Conservation (phyloP, 352 stramenopile genomes). For the Synura sp. region DNA sequence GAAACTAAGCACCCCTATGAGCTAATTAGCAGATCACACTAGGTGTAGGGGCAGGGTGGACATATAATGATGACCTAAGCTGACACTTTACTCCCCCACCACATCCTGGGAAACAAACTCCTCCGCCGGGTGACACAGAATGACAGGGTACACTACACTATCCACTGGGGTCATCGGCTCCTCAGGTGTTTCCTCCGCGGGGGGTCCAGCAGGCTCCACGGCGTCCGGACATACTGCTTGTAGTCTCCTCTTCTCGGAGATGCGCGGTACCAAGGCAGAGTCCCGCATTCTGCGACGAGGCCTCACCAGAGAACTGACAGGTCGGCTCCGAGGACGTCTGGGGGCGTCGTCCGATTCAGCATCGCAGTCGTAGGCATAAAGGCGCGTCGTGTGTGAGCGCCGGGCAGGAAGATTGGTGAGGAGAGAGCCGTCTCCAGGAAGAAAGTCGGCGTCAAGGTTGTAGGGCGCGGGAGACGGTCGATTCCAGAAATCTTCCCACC, state of each 20-base stretch:
- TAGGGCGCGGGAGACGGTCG: slow-evolving; percentile 3
- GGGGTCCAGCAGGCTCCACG: no score
- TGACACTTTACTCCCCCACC: no score
- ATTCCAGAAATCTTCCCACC: no score
- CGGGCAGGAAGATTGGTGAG: slow-evolving; percentile 13
- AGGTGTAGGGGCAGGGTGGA: no score
- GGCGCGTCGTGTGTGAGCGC: neutral
- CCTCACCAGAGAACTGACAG: slow-evolving; percentile 12
- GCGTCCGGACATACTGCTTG: slow-evolving; percentile 20
- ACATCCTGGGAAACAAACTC: no score
- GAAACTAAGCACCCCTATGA: no score
- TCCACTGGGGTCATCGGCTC: slow-evolving; percentile 17
- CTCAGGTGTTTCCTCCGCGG: no score
- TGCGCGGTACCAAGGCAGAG: slow-evolving; percentile 19
- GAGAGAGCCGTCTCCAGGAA: slow-evolving; percentile 20
- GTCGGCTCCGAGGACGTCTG: no score
- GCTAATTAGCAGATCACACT: no score
- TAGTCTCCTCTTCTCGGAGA: slow-evolving; percentile 24
- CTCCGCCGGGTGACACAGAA: slow-evolving; percentile 22
- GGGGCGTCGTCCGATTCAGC: slow-evolving; percentile 16
- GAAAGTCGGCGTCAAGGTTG: slow-evolving; percentile 24
- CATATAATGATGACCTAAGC: no score
- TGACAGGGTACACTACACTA: slow-evolving; percentile 27
- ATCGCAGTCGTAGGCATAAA: slow-evolving; percentile 9
- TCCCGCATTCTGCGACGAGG: no score